Evolutionary conservation across 176 grass and related monocot genomes (phyloP).

Genomic region (Microstegium vimineum): DNA sequence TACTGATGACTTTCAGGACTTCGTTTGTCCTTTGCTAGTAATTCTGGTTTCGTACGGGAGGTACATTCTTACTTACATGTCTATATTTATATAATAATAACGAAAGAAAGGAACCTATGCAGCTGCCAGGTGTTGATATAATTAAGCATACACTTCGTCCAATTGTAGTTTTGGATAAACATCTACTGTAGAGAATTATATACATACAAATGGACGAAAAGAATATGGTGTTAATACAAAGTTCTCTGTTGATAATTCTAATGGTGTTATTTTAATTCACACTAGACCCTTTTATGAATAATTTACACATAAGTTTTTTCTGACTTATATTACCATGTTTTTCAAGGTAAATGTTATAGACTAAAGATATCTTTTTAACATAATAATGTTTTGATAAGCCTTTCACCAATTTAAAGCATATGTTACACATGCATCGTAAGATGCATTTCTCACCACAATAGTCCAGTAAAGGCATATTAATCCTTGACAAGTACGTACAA

Average conservation of each 20-base stretch:
- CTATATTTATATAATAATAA: too few species aligned
- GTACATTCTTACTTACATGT: too few species aligned
- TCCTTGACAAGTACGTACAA: too few species aligned
- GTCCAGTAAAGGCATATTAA: too few species aligned
- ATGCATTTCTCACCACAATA: too few species aligned
- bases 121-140: neutral
- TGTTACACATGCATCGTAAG: neutral
- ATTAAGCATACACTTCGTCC: neutral
- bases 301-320: neutral
- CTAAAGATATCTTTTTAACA: neutral
- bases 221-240: neutral
- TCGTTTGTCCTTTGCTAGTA: constrained; percentile 12
- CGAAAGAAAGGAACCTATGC: neutral
- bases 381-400: neutral
- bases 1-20: neutral
- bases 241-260: neutral
- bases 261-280: neutral
- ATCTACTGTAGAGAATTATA: neutral
- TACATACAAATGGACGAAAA: too few species aligned
- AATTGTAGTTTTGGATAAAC: neutral
- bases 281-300: neutral
- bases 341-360: neutral
- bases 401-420: neutral
- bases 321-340: neutral
- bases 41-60: neutral